phyloP scores from a whole-genome alignment of 495 filamentous ascomycete genomes.

The Tuber aestivum region DNA sequence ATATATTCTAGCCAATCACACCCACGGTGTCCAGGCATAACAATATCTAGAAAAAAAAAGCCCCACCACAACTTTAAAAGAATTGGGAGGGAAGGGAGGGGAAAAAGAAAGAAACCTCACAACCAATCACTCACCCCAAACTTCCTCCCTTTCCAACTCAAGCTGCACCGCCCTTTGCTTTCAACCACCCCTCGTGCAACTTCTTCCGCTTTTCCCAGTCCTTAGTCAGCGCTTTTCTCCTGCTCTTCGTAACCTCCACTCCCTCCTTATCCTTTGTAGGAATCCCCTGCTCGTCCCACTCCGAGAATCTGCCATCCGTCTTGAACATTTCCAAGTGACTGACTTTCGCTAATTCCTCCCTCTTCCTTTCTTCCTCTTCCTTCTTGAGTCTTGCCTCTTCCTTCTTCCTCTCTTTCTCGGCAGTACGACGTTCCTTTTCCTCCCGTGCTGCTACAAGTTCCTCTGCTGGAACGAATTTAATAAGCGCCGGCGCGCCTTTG shows the following conservation, averaged over 20 bases:
- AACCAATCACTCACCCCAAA: not conserved
- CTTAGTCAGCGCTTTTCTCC: slow-evolving; percentile 78
- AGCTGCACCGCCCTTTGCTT: not conserved
- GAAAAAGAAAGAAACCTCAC: not conserved
- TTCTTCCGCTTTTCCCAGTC: slow-evolving; percentile 92
- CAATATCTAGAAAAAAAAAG: not conserved
- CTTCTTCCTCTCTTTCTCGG: slow-evolving; percentile 55
- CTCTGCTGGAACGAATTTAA: slow-evolving; percentile 69
- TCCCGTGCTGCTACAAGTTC: slow-evolving; percentile 66
- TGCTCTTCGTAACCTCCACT: slow-evolving; percentile 73
- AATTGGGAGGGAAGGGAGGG: not conserved
- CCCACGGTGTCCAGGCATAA: not conserved
- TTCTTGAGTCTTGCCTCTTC: slow-evolving; percentile 55
- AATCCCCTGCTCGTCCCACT: slow-evolving; percentile 82
- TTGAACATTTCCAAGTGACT: slow-evolving; percentile 55
- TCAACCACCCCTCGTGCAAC: slow-evolving; percentile 55
- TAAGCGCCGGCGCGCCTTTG: slow-evolving; percentile 61
- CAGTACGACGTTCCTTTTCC: slow-evolving; percentile 57
- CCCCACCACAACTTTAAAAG: not conserved
- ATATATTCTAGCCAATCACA: not conserved
- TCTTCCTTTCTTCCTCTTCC: slow-evolving; percentile 51
- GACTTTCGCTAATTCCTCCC: slow-evolving; percentile 50
- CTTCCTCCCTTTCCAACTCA: not conserved
- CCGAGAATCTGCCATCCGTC: slow-evolving; percentile 62
- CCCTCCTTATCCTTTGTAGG: slow-evolving; percentile 71